Conservation (phyloP, 108 stramenopile species). For the Nitzschia sp. region DNA sequence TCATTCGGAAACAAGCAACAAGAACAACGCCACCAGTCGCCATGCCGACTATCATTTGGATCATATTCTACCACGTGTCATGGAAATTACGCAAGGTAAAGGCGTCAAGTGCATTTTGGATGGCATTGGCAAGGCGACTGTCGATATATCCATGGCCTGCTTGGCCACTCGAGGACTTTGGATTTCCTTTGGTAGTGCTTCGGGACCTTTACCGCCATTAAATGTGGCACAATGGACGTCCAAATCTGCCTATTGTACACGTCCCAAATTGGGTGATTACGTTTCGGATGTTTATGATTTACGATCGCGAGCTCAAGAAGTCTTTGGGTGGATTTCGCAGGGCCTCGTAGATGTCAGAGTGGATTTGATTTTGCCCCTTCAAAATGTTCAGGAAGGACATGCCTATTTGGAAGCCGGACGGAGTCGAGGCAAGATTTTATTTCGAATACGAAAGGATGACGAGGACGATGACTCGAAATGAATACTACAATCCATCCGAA, state of each 20-base stretch:
- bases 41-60: constrained; percentile 72
- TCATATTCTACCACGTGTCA: constrained; percentile 62
- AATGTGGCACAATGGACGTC: constrained; percentile 58
- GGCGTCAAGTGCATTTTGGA: constrained; percentile 82
- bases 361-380: constrained; percentile 63
- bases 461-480: too few species aligned
- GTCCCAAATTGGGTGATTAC: constrained; percentile 83
- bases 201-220: constrained; percentile 81
- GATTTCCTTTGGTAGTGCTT: constrained; percentile 85
- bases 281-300: constrained; percentile 66
- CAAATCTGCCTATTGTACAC: constrained; percentile 74
- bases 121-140: constrained; percentile 79
- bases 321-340: constrained; percentile 69
- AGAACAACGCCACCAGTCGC: too few species aligned
- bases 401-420: constrained; percentile 18
- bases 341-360: constrained; percentile 72
- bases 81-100: constrained; percentile 67
- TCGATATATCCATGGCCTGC: constrained; percentile 72
- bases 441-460: too few species aligned
- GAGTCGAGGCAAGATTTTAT: constrained; percentile 18
- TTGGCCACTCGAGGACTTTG: constrained; percentile 75
- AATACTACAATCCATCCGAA: too few species aligned
- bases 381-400: constrained; percentile 52
- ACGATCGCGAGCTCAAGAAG: constrained; percentile 52
- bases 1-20: constrained; percentile 68